Base-by-base conservation (phyloP, 805 yeast species). In the Hanseniaspora singularis region DNA sequence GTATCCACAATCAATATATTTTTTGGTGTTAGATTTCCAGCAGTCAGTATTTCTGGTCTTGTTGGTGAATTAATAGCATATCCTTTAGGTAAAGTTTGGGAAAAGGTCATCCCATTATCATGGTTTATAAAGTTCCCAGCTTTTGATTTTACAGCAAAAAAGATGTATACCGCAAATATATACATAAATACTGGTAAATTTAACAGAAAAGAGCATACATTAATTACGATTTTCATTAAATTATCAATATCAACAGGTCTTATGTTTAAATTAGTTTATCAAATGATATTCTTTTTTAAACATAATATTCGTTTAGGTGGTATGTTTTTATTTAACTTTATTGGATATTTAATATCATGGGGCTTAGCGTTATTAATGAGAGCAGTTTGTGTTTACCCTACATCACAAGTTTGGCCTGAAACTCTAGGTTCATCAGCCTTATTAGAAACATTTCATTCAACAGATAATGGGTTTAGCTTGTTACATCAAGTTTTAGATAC, bases 391-490 rank as follows among this genome's bases (percentile, higher is more conserved):
- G 79, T 81, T 14, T 72, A 72, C 49, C 81, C 86, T 4, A 70
- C 79, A 4, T 65, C 75, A n/a, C 73, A 78, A 61, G 69, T 79
- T 43, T 82, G 88, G 88, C 89, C 89, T 4, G 61, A 74, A 1
- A 72, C 71, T 55, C 66, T 81, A 57, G 81, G 78, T 43, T 75
- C 80, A 64, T 38, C 50, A 26, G 52, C 57, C 15, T 43, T 54
- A 30, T 40, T 54, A 14, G 53, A 52, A 38, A 52, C 53, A 14
- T 50, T 53, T 34, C 55, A 54, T 36, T 22, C 40, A 4, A 52
- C 51, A 10, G 50, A 52, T 39, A 48, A 50, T 31, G 41, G n/a
- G n/a, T n/a, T 33, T 20, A 14, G 33, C 18, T 12, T 3, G n/a
- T 16, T 44, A 3, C 40, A 44, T n/a, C 52, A 51, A 30, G 52